Base-by-base conservation (phyloP, 192 early-diverging fungal species). In the Allomyces arbusculus region DNA sequence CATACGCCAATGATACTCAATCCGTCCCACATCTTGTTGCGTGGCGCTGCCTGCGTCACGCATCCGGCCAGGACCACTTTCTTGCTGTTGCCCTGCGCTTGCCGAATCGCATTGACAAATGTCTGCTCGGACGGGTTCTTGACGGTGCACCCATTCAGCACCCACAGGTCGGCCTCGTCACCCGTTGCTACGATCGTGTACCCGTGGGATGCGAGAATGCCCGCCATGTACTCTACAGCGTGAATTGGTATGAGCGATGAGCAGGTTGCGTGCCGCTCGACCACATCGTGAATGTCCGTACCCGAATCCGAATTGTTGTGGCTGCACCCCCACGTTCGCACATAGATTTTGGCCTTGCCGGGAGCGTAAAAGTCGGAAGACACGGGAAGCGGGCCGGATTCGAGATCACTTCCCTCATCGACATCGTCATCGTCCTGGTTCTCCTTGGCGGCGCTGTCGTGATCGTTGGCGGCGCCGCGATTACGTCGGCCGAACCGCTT, bases 71-170 rank as follows among this genome's bases (percentile, higher is more conserved):
- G 75, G 10, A 83, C 77, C 20, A 83, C 73, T 65, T 75, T 76
- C 62, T 80, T 83, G 16, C 79, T 77, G 19, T 23, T 44, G n/a
- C 66, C 71, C 63, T 67, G 63, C 3, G 78, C 82, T 61, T 69
- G 63, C 22, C 72, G 68, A 43, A 83, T 78, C 23, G 80, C 82
- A 50, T 79, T 78, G 24, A 80, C 68, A 65, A 83, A 83, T 1
- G 80, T 71, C 64, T 74, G 70, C 68, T 83, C 80, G 28, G 74
- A 76, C 14, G 82, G 82, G 23, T 76, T 78, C 68, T 83, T 83
- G 22, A 83, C 82, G 14, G 82, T 79, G 71, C 82, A 83, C 16
- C 78, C 80, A 68, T 83, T 83, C 19, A 83, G 73, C n/a, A 83
- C 65, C 82, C 82, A 83, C 61, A 83, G 44, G 66, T 83, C 77